Evolutionary conservation across 2,329 filamentous ascomycete genomes (phyloP).

Genomic region (Ophiostoma tasmaniense): DNA sequence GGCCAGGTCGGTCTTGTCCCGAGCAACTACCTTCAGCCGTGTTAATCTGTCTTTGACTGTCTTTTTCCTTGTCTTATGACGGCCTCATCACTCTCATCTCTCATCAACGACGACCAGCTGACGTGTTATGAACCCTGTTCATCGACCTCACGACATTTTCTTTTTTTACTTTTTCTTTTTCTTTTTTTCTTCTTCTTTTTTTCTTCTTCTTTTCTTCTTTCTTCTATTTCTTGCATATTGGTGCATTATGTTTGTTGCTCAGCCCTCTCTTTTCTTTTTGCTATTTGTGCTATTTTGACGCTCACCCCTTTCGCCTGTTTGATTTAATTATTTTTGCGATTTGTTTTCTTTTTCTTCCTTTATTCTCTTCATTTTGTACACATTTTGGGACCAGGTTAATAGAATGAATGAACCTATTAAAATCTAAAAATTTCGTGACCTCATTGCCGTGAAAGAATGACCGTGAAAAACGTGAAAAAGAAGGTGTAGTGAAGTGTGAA

Average conservation of each 20-base stretch:
- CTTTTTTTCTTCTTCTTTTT: too few species aligned
- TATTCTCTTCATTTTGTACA: not conserved
- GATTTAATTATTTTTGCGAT: not conserved
- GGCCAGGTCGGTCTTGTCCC: slow-evolving; percentile 54
- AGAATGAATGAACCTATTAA: not conserved
- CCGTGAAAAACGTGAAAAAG: not conserved
- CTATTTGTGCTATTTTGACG: not conserved
- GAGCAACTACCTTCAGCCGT: slow-evolving; percentile 57
- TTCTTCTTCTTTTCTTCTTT: not conserved
- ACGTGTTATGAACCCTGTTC: not conserved
- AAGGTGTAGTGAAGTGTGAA: not conserved
- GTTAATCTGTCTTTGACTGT: slow-evolving; percentile 26
- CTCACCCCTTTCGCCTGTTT: not conserved
- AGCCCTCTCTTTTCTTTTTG: not conserved
- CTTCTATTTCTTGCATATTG: not conserved
- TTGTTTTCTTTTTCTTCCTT: not conserved
- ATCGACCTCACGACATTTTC: not conserved
- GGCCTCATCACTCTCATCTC: not conserved
- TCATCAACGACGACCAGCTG: not conserved
- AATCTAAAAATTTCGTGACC: not conserved
- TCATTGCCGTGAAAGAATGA: not conserved
- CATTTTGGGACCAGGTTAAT: not conserved
- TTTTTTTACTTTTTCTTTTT: too few species aligned
- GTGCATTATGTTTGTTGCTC: not conserved
- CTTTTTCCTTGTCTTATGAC: not conserved